Base-by-base conservation (phyloP, 1,139 yeast genomes). In the Suhomyces bribrorum region DNA sequence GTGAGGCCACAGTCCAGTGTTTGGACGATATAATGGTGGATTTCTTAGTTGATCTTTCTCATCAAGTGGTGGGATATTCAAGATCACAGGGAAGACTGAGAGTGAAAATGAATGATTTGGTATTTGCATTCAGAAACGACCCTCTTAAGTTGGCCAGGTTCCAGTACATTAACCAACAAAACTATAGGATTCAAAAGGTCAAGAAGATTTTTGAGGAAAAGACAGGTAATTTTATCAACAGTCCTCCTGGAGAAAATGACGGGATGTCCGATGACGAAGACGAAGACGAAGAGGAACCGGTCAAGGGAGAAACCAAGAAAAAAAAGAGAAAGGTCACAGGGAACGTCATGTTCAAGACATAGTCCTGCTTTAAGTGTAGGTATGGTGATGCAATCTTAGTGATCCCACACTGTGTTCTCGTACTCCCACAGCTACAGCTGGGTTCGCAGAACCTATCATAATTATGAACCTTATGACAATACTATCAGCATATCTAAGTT, bases 91-190 rank as follows among this genome's bases (percentile, higher is more conserved):
- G 83, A 31, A 72, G 95, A 33, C 78, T 78, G 38, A 81, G 94
- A 59, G 79, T 90, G 46, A 84, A 85, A 53, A 83, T 89, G 37
- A 96, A 88, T 45, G 97, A 90, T 58, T 81, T 90, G 64, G 86
- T 85, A 50, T 88, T 88, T 64, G 94, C 88, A 0, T 66, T 90
- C 41, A 69, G 96, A 31, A 79, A 83, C 48, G 97, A 90, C 52
- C 86, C 94, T 1, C 74, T 81, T 40, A 90, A 89, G 56, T 73
- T 88, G 34, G 94, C 95, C 9, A 77, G 97, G 58, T 79, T 89
- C 26, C 84, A 86, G 49, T 94, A 89, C 57, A 76, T 90, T 49
- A 73, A 87, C 41, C 75, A 79, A 34, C 76, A 86, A 57, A 88
- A 86, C 50, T 81, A 81, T 52, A 81, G 79, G 52, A 88, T 90